Evolutionary conservation across 2,329 filamentous ascomycete species (phyloP).

Genomic region (Aspergillus tamarii): DNA sequence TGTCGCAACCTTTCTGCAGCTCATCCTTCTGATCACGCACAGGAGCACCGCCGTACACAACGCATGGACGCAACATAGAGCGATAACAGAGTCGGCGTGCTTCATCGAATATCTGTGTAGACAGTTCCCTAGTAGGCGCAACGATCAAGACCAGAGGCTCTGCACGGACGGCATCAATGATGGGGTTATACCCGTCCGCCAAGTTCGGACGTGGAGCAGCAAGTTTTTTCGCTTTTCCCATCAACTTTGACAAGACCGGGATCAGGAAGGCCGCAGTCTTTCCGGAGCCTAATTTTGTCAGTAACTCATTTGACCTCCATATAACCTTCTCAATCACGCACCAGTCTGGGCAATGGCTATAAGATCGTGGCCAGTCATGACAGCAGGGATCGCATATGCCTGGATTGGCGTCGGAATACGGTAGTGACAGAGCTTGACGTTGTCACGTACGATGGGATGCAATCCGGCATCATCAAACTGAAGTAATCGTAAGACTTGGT

Average conservation of each 20-base stretch:
- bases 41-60: conserved; percentile 83
- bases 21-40: conserved; percentile 70
- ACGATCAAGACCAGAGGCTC: conserved; percentile 89
- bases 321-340: conserved; percentile 48
- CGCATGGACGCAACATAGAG: conserved; percentile 89
- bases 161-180: conserved; percentile 62
- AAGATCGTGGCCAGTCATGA: conserved; percentile 76
- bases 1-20: conserved; percentile 81
- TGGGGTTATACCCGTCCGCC: conserved; percentile 56
- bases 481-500: conserved; percentile 1
- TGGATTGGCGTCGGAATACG: conserved; percentile 81
- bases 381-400: conserved; percentile 78
- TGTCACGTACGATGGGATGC: conserved; percentile 80
- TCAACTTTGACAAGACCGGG: conserved; percentile 84
- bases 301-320: not conserved
- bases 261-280: conserved; percentile 94
- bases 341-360: conserved; percentile 92
- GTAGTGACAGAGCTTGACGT: conserved; percentile 75
- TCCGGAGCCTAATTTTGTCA: conserved; percentile 72
- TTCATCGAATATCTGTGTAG: conserved; percentile 94
- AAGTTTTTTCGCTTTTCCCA: conserved; percentile 93
- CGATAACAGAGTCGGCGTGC: conserved; percentile 91
- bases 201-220: conserved; percentile 72
- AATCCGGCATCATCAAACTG: conserved; percentile 77
- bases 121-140: conserved; percentile 84